Evolutionary conservation across 345 rosid genomes (phyloP).

Genomic region (Citrus mangshanensis): DNA sequence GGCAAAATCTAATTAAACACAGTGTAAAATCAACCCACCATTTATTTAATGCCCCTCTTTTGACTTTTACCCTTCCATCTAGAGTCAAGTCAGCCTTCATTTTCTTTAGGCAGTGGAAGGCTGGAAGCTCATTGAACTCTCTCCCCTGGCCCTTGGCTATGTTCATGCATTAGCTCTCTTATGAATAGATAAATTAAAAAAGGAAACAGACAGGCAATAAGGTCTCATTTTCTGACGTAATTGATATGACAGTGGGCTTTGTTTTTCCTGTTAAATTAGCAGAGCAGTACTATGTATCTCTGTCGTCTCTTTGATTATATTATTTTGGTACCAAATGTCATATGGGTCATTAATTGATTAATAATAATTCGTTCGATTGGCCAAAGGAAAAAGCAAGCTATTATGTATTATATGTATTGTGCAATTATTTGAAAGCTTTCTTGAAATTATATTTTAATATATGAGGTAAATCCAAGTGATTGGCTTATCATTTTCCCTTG

Average conservation of each 20-base stretch:
- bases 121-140: constrained; percentile 8
- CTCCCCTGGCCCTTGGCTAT: no score
- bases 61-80: constrained; percentile 30
- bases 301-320: background rate
- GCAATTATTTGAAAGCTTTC: constrained; percentile 9
- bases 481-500: background rate
- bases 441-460: background rate
- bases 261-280: background rate
- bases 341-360: background rate
- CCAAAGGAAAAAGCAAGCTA: background rate
- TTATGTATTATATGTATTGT: background rate
- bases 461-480: constrained; percentile 4
- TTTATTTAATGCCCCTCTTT: constrained; percentile 16
- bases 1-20: constrained; percentile 22
- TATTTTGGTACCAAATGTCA: background rate
- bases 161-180: background rate
- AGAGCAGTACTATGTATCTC: background rate
- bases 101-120: background rate
- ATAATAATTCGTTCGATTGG: background rate
- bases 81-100: constrained; percentile 34
- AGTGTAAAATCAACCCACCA: constrained; percentile 24
- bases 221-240: constrained; percentile 35
- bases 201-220: constrained; percentile 27
- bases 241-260: constrained; percentile 17
- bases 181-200: background rate